phyloP scores from a whole-genome alignment of 2,329 filamentous ascomycete species.

The Annulohypoxylon truncatum region DNA sequence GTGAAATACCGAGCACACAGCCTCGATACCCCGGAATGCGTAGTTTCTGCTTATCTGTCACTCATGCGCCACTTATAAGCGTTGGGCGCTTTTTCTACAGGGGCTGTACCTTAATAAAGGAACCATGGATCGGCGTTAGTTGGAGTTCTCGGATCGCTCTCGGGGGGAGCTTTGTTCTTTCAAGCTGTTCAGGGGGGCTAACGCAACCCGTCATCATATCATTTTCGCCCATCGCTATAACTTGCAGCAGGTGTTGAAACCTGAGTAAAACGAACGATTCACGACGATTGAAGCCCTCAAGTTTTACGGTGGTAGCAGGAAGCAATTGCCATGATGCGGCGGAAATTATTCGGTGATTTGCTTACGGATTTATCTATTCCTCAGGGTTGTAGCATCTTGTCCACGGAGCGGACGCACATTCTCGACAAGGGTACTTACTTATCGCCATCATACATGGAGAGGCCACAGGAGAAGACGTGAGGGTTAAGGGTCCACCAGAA shows the following conservation, averaged over 20 bases:
- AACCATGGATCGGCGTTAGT: slow-evolving; percentile 36
- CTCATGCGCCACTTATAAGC: slow-evolving; percentile 1
- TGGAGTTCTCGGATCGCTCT: slow-evolving; percentile 31
- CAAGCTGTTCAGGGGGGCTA: slow-evolving; percentile 1
- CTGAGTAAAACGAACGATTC: slow-evolving; percentile 6
- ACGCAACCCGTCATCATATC: not conserved
- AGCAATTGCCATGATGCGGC: slow-evolving; percentile 6
- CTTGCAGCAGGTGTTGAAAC: not conserved
- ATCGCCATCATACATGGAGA: not conserved
- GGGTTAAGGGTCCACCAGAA: not conserved
- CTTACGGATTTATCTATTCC: slow-evolving; percentile 5
- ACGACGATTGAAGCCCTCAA: slow-evolving; percentile 2
- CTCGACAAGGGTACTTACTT: not conserved
- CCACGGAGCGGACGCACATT: slow-evolving; percentile 3
- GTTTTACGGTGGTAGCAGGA: not conserved
- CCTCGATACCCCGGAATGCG: slow-evolving; percentile 4
- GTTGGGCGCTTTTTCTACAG: slow-evolving; percentile 19
- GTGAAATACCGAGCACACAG: slow-evolving; percentile 45
- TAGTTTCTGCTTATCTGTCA: slow-evolving; percentile 14
- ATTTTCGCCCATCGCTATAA: slow-evolving; percentile 2
- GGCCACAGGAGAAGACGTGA: not conserved
- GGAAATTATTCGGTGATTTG: slow-evolving; percentile 8
- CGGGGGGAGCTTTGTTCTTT: slow-evolving; percentile 1
- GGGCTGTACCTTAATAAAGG: slow-evolving; percentile 34
- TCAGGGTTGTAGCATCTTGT: slow-evolving; percentile 6